Conservation (phyloP, 768 basidiomycete species). For the Serendipita indica region DNA sequence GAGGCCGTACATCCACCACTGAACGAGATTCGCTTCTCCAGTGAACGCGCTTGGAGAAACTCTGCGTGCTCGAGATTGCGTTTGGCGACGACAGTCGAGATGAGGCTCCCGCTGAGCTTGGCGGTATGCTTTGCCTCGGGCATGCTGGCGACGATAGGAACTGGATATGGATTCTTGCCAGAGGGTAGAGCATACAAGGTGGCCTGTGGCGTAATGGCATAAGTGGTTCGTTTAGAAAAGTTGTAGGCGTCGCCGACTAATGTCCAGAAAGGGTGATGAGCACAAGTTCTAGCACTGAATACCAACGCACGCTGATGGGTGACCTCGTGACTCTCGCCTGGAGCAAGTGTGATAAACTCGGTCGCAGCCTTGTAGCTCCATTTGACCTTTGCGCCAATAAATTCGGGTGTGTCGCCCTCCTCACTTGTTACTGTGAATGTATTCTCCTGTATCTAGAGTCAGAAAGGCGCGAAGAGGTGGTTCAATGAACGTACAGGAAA, state of each 20-base stretch:
- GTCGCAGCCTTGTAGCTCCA: slow-evolving; percentile 26
- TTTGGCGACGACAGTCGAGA: background rate
- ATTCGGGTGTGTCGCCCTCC: background rate
- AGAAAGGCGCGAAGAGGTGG: background rate
- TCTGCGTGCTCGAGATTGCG: too few relatives aligned
- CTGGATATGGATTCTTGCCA: background rate
- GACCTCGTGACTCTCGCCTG: slow-evolving; percentile 15
- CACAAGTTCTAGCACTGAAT: too few relatives aligned
- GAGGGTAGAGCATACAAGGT: slow-evolving; percentile 19
- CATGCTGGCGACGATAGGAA: slow-evolving; percentile 19
- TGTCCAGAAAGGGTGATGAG: too few relatives aligned
- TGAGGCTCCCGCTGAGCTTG: slow-evolving; percentile 27
- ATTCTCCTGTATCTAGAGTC: background rate
- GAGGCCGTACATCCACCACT: slow-evolving; percentile 28
- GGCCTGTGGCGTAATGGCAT: slow-evolving; percentile 17
- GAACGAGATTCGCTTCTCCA: slow-evolving; percentile 27
- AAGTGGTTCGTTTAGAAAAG: slow-evolving; percentile 29
- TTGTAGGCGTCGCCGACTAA: slow-evolving; percentile 32
- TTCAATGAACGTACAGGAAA: slow-evolving; percentile 19
- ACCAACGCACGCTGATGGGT: slow-evolving; percentile 17
- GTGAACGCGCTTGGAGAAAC: slow-evolving; percentile 24
- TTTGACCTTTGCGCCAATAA: slow-evolving; percentile 22
- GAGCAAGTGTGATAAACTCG: slow-evolving; percentile 29
- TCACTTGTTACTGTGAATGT: background rate
- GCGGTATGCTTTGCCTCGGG: slow-evolving; percentile 15